Evolutionary conservation across 768 basidiomycete species (phyloP).

Genomic region (Gloeopeniophorella convolvens): DNA sequence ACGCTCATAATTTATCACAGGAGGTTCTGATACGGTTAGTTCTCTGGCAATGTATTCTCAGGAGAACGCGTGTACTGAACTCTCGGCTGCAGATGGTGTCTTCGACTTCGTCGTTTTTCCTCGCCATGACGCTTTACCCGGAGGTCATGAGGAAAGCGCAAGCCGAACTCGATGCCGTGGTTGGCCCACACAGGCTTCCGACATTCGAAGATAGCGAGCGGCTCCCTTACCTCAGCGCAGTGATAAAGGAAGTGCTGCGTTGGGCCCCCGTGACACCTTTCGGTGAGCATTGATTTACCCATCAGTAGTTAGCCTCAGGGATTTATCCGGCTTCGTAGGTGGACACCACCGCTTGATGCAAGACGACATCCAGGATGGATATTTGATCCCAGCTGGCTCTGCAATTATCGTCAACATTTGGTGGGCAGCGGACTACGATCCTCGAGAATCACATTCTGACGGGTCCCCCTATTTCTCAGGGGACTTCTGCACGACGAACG

Average conservation of each 20-base stretch:
- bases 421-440: constrained; percentile 8
- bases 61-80: neutral
- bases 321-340: neutral
- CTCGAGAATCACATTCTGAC: neutral
- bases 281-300: neutral
- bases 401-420: constrained; percentile 24
- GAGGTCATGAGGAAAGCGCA: constrained; percentile 25
- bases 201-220: constrained; percentile 19
- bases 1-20: neutral
- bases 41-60: neutral
- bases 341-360: constrained; percentile 24
- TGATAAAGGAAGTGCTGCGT: constrained; percentile 25
- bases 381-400: constrained; percentile 30
- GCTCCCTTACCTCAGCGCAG: constrained; percentile 24
- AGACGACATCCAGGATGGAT: constrained; percentile 30
- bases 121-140: constrained; percentile 25
- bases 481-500: constrained; percentile 20
- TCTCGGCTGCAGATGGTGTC: constrained; percentile 6
- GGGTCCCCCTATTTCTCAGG: constrained; percentile 11
- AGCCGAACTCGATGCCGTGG: constrained; percentile 24
- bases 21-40: constrained; percentile 3
- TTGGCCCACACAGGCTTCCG: constrained; percentile 25
- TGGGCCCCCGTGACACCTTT: constrained; percentile 24
- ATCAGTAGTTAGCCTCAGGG: neutral
- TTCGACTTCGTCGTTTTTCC: constrained; percentile 6